These are phyloP conservation scores for Polytrichum formosum DNA, from an alignment of 225 moss, liverwort and hornwort genomes.

Conservation along the genomic window DNA sequence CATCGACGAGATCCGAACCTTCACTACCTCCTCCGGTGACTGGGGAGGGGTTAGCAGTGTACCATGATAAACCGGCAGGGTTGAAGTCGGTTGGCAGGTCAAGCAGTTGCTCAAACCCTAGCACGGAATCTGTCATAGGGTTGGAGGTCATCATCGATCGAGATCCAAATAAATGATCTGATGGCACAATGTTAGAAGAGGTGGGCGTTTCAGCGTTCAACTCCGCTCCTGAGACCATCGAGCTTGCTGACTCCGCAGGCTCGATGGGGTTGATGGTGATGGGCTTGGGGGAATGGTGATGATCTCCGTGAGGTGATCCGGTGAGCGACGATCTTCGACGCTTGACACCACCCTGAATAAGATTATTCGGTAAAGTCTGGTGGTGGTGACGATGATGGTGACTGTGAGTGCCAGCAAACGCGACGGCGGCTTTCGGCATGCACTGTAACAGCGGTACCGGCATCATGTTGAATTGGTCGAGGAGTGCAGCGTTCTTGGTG, in stretches of 20 bases:
- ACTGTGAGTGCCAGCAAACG: not conserved
- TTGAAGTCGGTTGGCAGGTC: conserved; percentile 16
- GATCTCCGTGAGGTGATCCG: conserved; percentile 6
- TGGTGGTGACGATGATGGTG: too few relatives aligned
- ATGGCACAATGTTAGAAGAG: conserved; percentile 3
- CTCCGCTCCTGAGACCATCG: conserved; percentile 17
- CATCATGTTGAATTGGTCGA: conserved; percentile 15
- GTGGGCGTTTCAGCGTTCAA: not conserved
- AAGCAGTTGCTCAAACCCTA: not conserved
- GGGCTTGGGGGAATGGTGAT: not conserved
- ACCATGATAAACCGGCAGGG: conserved; percentile 11
- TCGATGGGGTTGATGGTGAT: not conserved
- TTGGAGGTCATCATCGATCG: conserved; percentile 13
- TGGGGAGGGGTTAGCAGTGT: conserved; percentile 1
- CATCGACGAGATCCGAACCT: too few relatives aligned
- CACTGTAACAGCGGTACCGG: conserved; percentile 17
- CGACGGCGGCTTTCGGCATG: conserved; percentile 4
- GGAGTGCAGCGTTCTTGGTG: conserved; percentile 10
- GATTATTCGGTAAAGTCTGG: too few relatives aligned
- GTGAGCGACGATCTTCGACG: not conserved
- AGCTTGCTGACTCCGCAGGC: conserved; percentile 32
- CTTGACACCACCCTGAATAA: conserved; percentile 3
- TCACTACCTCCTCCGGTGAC: too few relatives aligned
- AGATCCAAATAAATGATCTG: conserved; percentile 20
- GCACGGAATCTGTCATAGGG: too few relatives aligned